Evolutionary conservation across 768 basidiomycete species (phyloP), one percentile per base, ranked within the genome.

Genomic region (Boletus barrowsii): DNA sequence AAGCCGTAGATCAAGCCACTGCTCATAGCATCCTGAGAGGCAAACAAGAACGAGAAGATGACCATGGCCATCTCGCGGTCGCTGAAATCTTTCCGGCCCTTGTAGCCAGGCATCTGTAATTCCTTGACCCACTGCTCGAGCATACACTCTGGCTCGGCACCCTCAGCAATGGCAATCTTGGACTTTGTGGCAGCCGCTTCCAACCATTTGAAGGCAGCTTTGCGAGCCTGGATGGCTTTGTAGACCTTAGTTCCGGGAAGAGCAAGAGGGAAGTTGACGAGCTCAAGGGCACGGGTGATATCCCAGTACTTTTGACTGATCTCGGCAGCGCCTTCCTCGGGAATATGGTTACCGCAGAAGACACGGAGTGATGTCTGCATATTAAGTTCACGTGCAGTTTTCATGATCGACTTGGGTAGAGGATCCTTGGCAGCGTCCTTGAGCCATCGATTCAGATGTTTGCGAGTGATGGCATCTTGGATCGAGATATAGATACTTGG

Each of bases 21-120:
- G 69, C 91, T 92, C 97, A 99, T 98, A 45, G 97, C 97, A 68
- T 99, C 97, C 76, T 97, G 93, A 24, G 86, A 89, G 3, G 93
- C 97, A 65, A 98, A 98, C 50, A 99, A 76, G 86, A 98, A 98
- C 11, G 91, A 93, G 67, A 99, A 87, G 39, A 99, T 73, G 65
- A 97, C 95, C 87, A 97, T 90, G 29, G 91, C 93, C 84, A 98
- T 98, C 73, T 99, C 96, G 61, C 81, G 79, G 70, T 98, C 89
- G 60, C 85, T 89, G 75, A 94, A 98, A 57, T 98, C 91, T 57
- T 77, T 82, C 59, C 86, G 84, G 59, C 88, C 87, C 70, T 94
- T 95, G 66, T 76, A 68, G 71, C 68, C 66, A 15, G 81, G 86
- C 24, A 85, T 83, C 37, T 78, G 73, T 65, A 97, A 78, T 46